Conservation (phyloP, 2,329 filamentous ascomycete genomes). For the Nakataea oryzae region DNA sequence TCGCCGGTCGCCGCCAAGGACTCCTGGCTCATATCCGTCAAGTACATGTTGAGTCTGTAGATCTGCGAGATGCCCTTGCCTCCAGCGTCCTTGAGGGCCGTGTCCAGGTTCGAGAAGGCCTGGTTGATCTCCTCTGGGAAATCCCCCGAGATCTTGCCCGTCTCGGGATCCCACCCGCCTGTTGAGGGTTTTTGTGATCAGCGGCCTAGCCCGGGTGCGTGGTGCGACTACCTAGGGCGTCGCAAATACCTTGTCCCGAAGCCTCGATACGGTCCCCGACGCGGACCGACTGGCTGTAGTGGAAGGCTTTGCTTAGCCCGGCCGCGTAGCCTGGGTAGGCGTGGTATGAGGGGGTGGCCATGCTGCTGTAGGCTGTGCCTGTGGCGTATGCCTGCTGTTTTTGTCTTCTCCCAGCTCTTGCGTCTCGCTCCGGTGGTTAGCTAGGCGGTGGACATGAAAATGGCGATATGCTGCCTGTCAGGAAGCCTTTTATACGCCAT, state of each 20-base stretch:
- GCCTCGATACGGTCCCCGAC: constrained; percentile 35
- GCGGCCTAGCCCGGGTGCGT: neutral
- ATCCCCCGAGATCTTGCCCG: constrained; percentile 20
- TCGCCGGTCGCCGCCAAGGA: constrained; percentile 28
- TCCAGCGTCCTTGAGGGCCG: constrained; percentile 33
- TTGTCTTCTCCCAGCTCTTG: neutral
- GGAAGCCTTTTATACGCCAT: neutral
- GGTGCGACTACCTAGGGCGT: neutral
- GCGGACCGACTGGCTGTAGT: constrained; percentile 37
- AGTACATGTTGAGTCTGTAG: constrained; percentile 25
- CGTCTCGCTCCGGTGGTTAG: neutral
- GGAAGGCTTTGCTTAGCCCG: constrained; percentile 16
- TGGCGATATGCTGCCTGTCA: too few species aligned
- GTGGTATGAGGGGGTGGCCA: constrained; percentile 12
- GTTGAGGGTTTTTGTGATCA: neutral
- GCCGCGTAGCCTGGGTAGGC: constrained; percentile 22
- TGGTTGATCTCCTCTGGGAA: constrained; percentile 25
- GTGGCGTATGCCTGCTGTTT: neutral
- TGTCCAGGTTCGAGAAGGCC: constrained; percentile 42
- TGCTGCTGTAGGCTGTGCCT: neutral
- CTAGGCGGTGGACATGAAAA: neutral
- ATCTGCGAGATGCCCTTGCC: constrained; percentile 21
- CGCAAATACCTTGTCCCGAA: constrained; percentile 29
- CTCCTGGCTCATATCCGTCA: constrained; percentile 27
- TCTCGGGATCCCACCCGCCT: constrained; percentile 2